Base-by-base conservation (phyloP, 805 yeast species). In the Torulaspora gathmanii region DNA sequence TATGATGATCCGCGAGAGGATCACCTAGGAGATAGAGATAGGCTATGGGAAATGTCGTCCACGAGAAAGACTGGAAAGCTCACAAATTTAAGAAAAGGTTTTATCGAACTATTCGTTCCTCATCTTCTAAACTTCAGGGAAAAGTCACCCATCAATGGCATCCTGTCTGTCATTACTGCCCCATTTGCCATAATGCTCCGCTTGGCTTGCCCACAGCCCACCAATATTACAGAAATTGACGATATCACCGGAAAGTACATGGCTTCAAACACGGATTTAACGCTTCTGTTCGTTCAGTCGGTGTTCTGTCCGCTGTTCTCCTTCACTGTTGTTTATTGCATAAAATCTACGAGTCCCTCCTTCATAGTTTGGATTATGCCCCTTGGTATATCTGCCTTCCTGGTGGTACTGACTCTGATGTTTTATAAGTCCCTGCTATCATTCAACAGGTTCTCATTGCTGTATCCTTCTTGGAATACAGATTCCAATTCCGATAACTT, bases 181-280 rank as follows among this genome's bases (percentile, higher is more conserved):
- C 73, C 74, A 11, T 56, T 67, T 19, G 60, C 69, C 1, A 45
- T 70, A 2, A 8, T 66, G 1, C 49, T 70, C 4, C 58, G 66
- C 36, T 33, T 69, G 10, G 64, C 71, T 10, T 59, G 71, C 29
- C 75, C 75, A 1, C 57, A 55, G 35, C 47, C 54, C 16, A 56
- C 56, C 11, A 55, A 60, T n/a, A 40, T 60, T 8, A 20, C 55
- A 6, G 61, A 60, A 9, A 63, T 55, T 36, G 58, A 57, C 30
- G 55, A 55, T 11, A 37, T 47, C 2, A 44, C 52, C n/a, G 53
- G 59, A 8, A 49, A 48, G 28, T 57, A 54, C 33, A 9, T 49
- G 3, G 40, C 59, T 7, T 45, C 60, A 25, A 49, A 46, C 9
- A 38, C 48, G 10, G 60, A 53, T 2, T 46, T 60, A 23, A 7